Percentiles rank a stretch among this genome's conserved stretches.
Conservation (phyloP, 139 green algal genomes). For the Eudorina sp. region DNA sequence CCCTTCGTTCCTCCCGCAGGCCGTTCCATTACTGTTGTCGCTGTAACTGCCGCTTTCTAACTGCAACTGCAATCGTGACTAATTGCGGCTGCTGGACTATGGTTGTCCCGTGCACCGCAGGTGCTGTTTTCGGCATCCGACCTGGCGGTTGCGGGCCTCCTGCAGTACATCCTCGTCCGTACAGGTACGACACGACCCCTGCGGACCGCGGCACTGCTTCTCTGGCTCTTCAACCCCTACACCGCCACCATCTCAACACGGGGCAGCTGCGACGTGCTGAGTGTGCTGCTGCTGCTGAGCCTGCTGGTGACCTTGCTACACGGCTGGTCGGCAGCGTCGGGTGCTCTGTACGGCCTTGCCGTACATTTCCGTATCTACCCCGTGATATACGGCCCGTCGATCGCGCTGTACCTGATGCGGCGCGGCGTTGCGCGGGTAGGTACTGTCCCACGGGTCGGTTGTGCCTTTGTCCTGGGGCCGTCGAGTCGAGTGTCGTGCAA, state of each 20-base stretch:
- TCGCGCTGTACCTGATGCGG: slow-evolving; percentile 73
- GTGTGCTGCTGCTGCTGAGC: slow-evolving; percentile 81
- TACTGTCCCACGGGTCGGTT: neutral
- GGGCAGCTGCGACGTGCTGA: slow-evolving; percentile 90
- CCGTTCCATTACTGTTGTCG: too few relatives aligned
- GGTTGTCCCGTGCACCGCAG: too few relatives aligned
- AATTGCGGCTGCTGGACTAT: too few relatives aligned
- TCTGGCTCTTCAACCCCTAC: slow-evolving; percentile 97
- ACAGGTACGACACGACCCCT: neutral
- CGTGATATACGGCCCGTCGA: slow-evolving; percentile 88
- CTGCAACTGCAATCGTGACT: too few relatives aligned
- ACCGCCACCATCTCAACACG: slow-evolving; percentile 93
- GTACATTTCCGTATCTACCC: slow-evolving; percentile 96
- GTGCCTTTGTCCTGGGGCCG: too few relatives aligned
- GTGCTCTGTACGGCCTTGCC: slow-evolving; percentile 84
- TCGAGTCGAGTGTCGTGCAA: too few relatives aligned
- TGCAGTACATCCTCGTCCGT: slow-evolving; percentile 58
- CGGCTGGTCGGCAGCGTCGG: neutral
- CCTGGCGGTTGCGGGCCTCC: slow-evolving; percentile 72
- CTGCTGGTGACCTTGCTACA: slow-evolving; percentile 71
- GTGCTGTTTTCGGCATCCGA: slow-evolving; percentile 84
- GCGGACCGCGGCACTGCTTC: slow-evolving; percentile 39
- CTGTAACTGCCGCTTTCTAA: too few relatives aligned
- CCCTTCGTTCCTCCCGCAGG: too few relatives aligned
- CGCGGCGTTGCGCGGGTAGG: neutral